These are phyloP conservation scores for Hypoxylon sp. DNA, from an alignment of 2,329 filamentous ascomycete genomes.

Conservation along the genomic window DNA sequence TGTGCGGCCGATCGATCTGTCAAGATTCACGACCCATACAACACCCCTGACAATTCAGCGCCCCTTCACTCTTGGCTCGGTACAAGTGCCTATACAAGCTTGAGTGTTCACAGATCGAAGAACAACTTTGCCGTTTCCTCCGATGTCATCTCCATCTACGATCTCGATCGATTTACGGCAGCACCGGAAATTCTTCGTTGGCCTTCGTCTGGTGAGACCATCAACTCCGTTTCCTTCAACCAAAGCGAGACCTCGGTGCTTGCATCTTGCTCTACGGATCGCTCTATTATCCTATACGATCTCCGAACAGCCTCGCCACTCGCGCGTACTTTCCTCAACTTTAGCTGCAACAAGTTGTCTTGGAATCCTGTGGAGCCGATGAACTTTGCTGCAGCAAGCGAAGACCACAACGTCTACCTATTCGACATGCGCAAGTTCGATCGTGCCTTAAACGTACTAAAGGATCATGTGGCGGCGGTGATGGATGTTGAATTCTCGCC, in stretches of 20 bases:
- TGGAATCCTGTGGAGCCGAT: conserved; percentile 99
- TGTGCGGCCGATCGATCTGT: conserved; percentile 87
- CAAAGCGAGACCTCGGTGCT: conserved; percentile 92
- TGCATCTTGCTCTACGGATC: conserved; percentile 84
- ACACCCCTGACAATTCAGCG: conserved; percentile 70
- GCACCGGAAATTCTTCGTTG: conserved; percentile 85
- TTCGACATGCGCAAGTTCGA: conserved; percentile 95
- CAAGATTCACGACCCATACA: conserved; percentile 92
- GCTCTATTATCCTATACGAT: conserved; percentile 90
- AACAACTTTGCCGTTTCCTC: conserved; percentile 82
- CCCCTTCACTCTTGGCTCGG: conserved; percentile 88
- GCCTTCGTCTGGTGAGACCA: conserved; percentile 90
- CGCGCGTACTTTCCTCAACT: conserved; percentile 79
- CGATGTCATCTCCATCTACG: conserved; percentile 83
- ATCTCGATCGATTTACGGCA: conserved; percentile 80
- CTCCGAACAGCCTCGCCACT: conserved; percentile 86
- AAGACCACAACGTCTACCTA: conserved; percentile 85
- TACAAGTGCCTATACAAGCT: conserved; percentile 79
- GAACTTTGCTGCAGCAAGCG: conserved; percentile 91
- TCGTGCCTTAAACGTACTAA: conserved; percentile 83
- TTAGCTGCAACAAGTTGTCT: conserved; percentile 82
- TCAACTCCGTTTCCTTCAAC: conserved; percentile 89
- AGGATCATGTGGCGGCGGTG: conserved; percentile 69
- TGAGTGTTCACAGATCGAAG: conserved; percentile 82
- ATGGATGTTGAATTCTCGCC: conserved; percentile 98